Base-by-base conservation (phyloP, 352 stramenopile species). In the Discostella stelligera region DNA sequence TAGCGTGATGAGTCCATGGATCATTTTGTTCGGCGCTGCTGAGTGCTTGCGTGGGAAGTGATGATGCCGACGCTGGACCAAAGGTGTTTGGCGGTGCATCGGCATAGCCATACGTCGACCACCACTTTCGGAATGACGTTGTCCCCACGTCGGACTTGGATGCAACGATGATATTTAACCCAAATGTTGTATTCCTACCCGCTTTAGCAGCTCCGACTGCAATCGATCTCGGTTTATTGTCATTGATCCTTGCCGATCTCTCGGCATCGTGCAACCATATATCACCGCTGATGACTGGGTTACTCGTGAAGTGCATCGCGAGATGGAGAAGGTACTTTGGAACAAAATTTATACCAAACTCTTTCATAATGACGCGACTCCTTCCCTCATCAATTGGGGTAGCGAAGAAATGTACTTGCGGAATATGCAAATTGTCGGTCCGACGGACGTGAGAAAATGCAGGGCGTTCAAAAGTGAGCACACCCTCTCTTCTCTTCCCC, bases 261-360 rank as follows among this genome's bases (percentile, higher is more conserved):
- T 90, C 83, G 32, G 64, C 59, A 61, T 90, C 80, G 62, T 90
- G 80, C 14, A 90, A n/a, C 83, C 83, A 90, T n/a, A 68, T 67
- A 53, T 92, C 86, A 23, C 60, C 84, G 65, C 90, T 87, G 0
- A 91, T 56, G 41, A 92, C 90, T 30, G 63, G 62, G 67, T 90
- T 91, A 49, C 48, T 77, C 21, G 72, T 49, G 5, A 32, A 32
- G 27, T 32, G 27, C 27, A 32, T 32, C 21, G 72, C 55, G 5
- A 32, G 5, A 5, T 32, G 27, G 2, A 32, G 2, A 11, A 88
- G 44, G 53, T 63, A 91, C n/a, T 11, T 62, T 23, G 86, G 86
- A 1, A 89, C 27, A n/a, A 49, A 59, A 23, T 71, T 68, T 11
- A 66, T 54, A 16, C 13, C 41, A 55, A 70, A 65, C 23, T 65